Evolutionary conservation across 495 filamentous ascomycete genomes (phyloP).

Genomic region (Apodospora peruviana): DNA sequence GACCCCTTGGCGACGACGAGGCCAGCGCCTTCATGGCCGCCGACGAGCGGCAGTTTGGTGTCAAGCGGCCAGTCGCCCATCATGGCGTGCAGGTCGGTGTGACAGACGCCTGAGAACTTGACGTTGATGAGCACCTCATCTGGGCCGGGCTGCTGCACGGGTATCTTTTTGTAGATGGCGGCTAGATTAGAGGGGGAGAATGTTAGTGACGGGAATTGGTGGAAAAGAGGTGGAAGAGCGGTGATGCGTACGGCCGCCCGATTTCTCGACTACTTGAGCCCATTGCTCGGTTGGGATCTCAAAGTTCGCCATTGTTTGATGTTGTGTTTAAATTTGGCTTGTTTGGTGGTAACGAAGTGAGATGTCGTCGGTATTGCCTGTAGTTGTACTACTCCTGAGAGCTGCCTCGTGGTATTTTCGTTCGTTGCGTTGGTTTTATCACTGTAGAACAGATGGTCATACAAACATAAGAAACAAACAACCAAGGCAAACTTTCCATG

Average conservation of each 20-base stretch:
- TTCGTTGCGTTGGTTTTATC: too few species aligned
- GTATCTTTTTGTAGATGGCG: conserved; percentile 74
- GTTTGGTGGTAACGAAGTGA: background rate
- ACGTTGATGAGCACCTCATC: conserved; percentile 90
- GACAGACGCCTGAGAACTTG: conserved; percentile 90
- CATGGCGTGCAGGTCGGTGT: conserved; percentile 81
- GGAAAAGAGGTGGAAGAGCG: background rate
- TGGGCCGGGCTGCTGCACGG: conserved; percentile 69
- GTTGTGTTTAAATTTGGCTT: conserved; percentile 2
- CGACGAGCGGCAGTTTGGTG: conserved; percentile 77
- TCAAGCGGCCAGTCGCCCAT: conserved; percentile 83
- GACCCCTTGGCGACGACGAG: conserved; percentile 74
- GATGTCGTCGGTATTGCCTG: background rate
- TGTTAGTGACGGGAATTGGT: background rate
- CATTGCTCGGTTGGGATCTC: conserved; percentile 70
- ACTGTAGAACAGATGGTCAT: too few species aligned
- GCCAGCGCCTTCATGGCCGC: conserved; percentile 91
- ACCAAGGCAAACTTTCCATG: too few species aligned
- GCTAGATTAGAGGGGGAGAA: conserved; percentile 25
- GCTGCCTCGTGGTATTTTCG: too few species aligned
- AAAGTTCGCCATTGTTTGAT: conserved; percentile 20
- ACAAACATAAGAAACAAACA: background rate
- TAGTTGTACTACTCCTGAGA: background rate
- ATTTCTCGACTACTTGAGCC: conserved; percentile 81
- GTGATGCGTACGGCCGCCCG: conserved; percentile 55